Evolutionary conservation across 1,284 basidiomycete genomes (phyloP).

Genomic region (Boletellus deceptivus): DNA sequence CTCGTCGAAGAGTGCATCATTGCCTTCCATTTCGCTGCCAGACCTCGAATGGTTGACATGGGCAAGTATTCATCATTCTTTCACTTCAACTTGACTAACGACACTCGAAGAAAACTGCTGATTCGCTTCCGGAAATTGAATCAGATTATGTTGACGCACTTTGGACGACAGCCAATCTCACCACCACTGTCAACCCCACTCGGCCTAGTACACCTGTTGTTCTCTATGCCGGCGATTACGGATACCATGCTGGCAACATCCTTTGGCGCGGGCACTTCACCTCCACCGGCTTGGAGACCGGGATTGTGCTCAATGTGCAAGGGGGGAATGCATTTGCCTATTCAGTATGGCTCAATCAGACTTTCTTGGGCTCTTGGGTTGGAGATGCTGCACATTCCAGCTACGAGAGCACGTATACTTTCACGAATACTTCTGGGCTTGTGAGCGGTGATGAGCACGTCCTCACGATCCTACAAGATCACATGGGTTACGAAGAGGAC

Average conservation of each 20-base stretch:
- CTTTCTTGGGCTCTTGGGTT: conserved; percentile 48
- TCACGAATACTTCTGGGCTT: conserved; percentile 6
- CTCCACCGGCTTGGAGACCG: conserved; percentile 41
- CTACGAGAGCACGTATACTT: conserved; percentile 35
- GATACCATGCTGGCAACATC: conserved; percentile 55
- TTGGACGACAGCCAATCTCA: conserved; percentile 41
- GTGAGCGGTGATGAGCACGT: conserved; percentile 38
- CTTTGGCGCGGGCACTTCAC: conserved; percentile 52
- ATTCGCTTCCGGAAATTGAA: conserved; percentile 28
- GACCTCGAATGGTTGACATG: conserved; percentile 20
- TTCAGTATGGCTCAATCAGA: conserved; percentile 49
- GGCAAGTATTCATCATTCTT: conserved; percentile 3
- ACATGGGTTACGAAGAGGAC: conserved; percentile 52
- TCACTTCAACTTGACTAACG: conserved; percentile 4
- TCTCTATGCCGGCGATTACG: conserved; percentile 53
- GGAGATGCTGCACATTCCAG: conserved; percentile 37
- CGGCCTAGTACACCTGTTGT: conserved; percentile 37
- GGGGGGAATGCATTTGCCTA: conserved; percentile 50
- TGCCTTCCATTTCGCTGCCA: conserved; percentile 23
- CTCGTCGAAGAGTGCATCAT: conserved; percentile 11
- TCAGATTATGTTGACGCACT: conserved; percentile 34
- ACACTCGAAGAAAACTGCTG: conserved; percentile 19
- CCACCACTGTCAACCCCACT: conserved; percentile 39
- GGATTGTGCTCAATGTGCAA: conserved; percentile 40
- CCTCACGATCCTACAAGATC: conserved; percentile 52